Conservation (phyloP, 257 asterid species). For the Penstemon davidsonii region DNA sequence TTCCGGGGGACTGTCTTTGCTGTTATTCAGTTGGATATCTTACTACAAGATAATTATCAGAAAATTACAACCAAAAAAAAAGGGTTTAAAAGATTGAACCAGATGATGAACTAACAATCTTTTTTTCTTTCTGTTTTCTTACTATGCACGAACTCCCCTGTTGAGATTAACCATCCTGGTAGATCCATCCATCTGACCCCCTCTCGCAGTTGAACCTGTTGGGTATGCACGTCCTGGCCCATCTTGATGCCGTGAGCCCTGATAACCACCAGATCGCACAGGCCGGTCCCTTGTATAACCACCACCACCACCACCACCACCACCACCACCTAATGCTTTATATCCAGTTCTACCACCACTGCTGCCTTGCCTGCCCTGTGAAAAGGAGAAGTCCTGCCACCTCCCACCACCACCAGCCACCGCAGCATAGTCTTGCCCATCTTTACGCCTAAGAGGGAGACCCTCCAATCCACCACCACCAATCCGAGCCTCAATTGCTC, state of each 20-base stretch:
- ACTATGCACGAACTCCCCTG: constrained; percentile 61
- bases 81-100: neutral
- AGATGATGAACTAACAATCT: constrained; percentile 3
- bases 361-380: constrained; percentile 70
- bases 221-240: constrained; percentile 54
- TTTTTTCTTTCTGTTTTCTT: neutral
- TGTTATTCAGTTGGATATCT: neutral
- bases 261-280: constrained; percentile 53
- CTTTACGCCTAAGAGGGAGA: constrained; percentile 76
- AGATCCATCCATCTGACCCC: constrained; percentile 60
- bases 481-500: constrained; percentile 68
- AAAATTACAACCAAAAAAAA: neutral
- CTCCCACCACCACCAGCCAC: constrained; percentile 56
- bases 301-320: constrained; percentile 42
- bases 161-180: constrained; percentile 84
- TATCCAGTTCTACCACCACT: constrained; percentile 61
- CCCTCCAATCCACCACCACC: constrained; percentile 92
- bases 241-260: constrained; percentile 39
- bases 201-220: constrained; percentile 50
- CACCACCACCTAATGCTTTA: constrained; percentile 33
- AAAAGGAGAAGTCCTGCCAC: constrained; percentile 85
- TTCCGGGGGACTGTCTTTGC: neutral
- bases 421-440: constrained; percentile 78
- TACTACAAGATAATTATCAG: neutral
- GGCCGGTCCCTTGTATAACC: constrained; percentile 52